These are phyloP conservation scores for Paspalum notatum DNA, from an alignment of 176 grass and related monocot species.

Conservation along the genomic window DNA sequence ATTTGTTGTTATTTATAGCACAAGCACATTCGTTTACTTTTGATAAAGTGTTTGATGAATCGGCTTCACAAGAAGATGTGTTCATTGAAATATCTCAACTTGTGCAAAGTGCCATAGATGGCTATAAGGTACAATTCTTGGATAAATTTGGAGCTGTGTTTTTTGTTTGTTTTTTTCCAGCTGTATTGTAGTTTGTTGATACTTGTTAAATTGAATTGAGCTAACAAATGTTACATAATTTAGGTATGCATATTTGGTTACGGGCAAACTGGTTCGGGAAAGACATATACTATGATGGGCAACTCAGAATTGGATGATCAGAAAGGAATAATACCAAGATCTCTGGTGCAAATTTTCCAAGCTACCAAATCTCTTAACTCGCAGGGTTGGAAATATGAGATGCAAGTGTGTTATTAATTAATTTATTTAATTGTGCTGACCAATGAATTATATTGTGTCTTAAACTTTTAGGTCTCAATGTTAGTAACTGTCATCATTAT, in stretches of 20 bases:
- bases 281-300: no score
- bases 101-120: conserved; percentile 89
- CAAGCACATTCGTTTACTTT: conserved; percentile 78
- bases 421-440: background rate
- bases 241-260: no score
- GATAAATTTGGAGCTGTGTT: background rate
- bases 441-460: background rate
- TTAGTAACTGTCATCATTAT: background rate
- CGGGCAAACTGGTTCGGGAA: no score
- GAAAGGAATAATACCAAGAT: no score
- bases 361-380: conserved; percentile 52
- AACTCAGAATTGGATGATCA: no score
- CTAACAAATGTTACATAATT: no score
- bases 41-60: no score
- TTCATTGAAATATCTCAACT: conserved; percentile 94
- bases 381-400: conserved; percentile 92
- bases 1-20: conserved; percentile 41
- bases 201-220: conserved; percentile 39
- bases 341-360: no score
- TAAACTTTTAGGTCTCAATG: no score
- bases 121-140: conserved; percentile 71
- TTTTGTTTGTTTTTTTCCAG: background rate
- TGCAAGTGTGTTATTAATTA: conserved; percentile 50
- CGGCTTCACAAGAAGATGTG: conserved; percentile 78
- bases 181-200: background rate